Evolutionary conservation across 2,329 filamentous ascomycete genomes (phyloP).

Genomic region (Fusarium euwallaceae): DNA sequence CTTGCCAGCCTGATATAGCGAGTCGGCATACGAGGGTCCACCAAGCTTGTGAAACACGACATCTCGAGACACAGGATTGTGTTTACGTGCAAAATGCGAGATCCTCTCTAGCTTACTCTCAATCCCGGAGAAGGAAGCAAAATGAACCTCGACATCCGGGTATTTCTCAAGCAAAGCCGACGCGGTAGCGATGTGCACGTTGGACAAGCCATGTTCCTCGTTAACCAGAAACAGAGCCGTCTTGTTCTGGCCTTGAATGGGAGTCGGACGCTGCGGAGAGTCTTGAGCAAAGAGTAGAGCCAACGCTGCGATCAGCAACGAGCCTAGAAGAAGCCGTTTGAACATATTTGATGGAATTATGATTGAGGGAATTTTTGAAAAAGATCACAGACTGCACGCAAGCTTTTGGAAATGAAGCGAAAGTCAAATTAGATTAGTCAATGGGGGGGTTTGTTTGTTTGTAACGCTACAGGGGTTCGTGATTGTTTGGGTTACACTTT

Average conservation of each 20-base stretch:
- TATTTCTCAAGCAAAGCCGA: constrained; percentile 51
- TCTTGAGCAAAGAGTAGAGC: constrained; percentile 7
- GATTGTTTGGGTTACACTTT: not conserved
- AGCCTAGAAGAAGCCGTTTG: constrained; percentile 1
- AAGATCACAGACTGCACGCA: not conserved
- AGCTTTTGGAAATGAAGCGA: not conserved
- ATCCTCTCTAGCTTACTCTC: constrained; percentile 30
- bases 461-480: not conserved
- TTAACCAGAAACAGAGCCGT: constrained; percentile 54
- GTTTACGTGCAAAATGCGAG: constrained; percentile 11
- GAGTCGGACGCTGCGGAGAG: constrained; percentile 5
- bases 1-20: constrained; percentile 10
- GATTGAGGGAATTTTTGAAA: constrained; percentile 2
- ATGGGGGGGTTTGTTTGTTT: not conserved
- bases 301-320: constrained; percentile 17
- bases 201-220: constrained; percentile 51
- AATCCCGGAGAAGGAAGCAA: constrained; percentile 49
- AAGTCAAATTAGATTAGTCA: not conserved
- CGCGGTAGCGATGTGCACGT: constrained; percentile 54
- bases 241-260: constrained; percentile 41
- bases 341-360: constrained; percentile 5
- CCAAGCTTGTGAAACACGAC: constrained; percentile 48
- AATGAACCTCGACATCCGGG: constrained; percentile 51
- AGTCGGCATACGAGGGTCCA: constrained; percentile 35
- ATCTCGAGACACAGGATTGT: constrained; percentile 30